Conservation (phyloP, 148 eudicot species). For the Rhododendron mucronatum region DNA sequence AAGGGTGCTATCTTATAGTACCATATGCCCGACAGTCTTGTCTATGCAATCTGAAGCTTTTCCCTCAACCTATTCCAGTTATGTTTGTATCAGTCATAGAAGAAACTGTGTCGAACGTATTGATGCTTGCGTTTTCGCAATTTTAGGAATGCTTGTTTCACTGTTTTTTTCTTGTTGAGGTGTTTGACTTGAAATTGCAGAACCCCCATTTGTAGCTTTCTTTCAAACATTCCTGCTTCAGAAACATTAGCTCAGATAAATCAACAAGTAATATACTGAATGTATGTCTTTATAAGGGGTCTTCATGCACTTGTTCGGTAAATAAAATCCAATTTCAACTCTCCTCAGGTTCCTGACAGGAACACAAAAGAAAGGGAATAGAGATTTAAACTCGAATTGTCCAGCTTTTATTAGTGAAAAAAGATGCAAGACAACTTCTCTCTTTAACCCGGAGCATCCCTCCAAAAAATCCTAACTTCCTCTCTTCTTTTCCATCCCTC, state of each 20-base stretch:
- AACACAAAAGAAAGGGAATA: not conserved
- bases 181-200: not conserved
- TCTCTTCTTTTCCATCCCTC: no score
- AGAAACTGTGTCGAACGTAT: not conserved
- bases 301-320: not conserved
- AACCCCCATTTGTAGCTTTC: not conserved
- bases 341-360: not conserved
- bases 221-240: not conserved
- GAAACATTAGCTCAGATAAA: not conserved
- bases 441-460: no score
- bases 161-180: not conserved
- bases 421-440: not conserved
- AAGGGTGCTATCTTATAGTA: not conserved
- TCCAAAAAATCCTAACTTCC: no score
- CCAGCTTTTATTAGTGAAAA: not conserved
- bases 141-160: not conserved
- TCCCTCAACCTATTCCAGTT: not conserved
- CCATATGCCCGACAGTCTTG: not conserved
- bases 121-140: not conserved
- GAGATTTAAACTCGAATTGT: not conserved
- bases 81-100: not conserved
- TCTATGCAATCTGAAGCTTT: not conserved
- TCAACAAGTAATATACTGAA: not conserved
- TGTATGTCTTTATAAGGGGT: not conserved
- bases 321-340: not conserved